Percentiles rank a stretch among this genome's conserved stretches.
phyloP scores from a whole-genome alignment of 495 filamentous ascomycete genomes.

The Neurospora sp. region DNA sequence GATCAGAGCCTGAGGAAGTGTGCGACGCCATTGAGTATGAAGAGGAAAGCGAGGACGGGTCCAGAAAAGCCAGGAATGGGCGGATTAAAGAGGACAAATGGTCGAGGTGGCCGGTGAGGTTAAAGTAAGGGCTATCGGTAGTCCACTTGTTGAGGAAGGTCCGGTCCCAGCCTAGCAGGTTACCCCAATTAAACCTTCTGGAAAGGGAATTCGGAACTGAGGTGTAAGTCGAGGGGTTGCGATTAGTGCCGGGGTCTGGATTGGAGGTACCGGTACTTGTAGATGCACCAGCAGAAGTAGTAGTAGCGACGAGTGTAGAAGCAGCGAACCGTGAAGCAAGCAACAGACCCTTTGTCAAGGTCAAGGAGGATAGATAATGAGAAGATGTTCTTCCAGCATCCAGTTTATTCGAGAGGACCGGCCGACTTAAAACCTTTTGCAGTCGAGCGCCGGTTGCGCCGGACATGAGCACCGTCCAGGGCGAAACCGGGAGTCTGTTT shows the following conservation, averaged over 20 bases:
- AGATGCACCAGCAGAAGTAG: background rate
- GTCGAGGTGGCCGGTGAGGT: background rate
- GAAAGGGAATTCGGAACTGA: background rate
- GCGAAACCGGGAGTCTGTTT: background rate
- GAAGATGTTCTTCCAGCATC: background rate
- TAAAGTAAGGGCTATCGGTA: no score
- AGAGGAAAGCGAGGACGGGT: conserved; percentile 8
- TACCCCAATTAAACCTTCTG: background rate
- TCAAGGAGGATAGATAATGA: background rate
- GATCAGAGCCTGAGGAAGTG: conserved; percentile 36
- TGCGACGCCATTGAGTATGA: conserved; percentile 41
- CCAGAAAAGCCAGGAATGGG: conserved; percentile 14
- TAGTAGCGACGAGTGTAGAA: background rate
- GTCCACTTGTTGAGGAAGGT: background rate
- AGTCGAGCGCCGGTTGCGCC: background rate
- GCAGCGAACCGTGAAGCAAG: background rate
- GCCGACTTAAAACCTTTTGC: background rate
- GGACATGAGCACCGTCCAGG: background rate
- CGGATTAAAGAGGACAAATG: conserved; percentile 2
- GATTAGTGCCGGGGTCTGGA: background rate
- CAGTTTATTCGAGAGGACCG: background rate
- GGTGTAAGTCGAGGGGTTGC: background rate
- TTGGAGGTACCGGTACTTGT: background rate
- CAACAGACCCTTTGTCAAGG: background rate
- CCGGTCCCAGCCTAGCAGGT: background rate